phyloP scores from a whole-genome alignment of 2,329 filamentous ascomycete genomes.

The Colletotrichum ledebouriae region DNA sequence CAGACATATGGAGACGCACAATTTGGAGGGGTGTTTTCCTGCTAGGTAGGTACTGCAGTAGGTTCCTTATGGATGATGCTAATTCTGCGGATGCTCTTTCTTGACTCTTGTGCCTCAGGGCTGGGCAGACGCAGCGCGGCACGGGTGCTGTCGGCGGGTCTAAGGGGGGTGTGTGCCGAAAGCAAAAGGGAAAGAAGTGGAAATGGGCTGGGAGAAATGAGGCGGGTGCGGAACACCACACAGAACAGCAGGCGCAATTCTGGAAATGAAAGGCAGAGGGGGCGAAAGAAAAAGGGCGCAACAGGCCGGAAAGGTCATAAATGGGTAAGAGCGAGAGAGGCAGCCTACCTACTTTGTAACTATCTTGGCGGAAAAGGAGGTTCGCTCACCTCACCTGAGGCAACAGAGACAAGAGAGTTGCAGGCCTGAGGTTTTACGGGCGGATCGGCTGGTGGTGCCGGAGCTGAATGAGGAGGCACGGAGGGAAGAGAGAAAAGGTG shows the following conservation, averaged over 20 bases:
- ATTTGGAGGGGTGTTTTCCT: no score
- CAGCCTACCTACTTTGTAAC: not conserved
- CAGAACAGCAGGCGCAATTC: conserved; percentile 1
- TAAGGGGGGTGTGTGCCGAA: conserved; percentile 21
- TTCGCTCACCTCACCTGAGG: no score
- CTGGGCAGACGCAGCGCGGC: conserved; percentile 12
- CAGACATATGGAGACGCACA: no score
- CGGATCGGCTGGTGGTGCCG: conserved; percentile 43
- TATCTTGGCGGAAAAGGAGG: no score
- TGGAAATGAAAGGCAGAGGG: conserved; percentile 4
- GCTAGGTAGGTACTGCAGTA: no score
- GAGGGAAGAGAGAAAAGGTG: conserved; percentile 23
- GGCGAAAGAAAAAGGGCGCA: no score
- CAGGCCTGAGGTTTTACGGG: conserved; percentile 37
- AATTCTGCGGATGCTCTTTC: no score
- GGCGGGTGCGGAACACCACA: conserved; percentile 15
- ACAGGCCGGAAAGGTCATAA: no score
- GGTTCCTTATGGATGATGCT: no score
- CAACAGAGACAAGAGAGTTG: no score
- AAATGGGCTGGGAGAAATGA: conserved; percentile 23
- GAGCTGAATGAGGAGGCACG: conserved; percentile 37
- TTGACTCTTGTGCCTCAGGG: not conserved
- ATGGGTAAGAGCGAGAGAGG: not conserved
- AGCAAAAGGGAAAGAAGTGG: conserved; percentile 9
- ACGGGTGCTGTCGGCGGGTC: conserved; percentile 6